These are phyloP conservation scores for Plantago major DNA, from an alignment of 257 asterid species.

Conservation along the genomic window DNA sequence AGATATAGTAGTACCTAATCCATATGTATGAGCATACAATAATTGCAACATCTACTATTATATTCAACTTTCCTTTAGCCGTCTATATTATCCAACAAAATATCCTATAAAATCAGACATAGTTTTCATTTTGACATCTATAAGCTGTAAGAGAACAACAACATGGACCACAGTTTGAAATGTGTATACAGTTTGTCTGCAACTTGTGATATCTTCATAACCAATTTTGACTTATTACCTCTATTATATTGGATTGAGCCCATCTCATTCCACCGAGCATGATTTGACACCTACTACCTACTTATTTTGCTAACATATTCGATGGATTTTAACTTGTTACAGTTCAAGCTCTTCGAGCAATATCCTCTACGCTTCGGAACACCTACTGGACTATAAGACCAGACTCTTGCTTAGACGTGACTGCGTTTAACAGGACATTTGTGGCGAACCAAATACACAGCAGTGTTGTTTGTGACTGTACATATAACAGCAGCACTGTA, in stretches of 20 bases:
- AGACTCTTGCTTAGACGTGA: slow-evolving; percentile 40
- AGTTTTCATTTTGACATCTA: neutral
- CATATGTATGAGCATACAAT: no score
- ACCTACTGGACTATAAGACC: slow-evolving; percentile 45
- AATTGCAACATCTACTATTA: no score
- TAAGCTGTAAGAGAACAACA: neutral
- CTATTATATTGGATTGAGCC: neutral
- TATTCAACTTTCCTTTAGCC: no score
- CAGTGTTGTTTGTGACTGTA: slow-evolving; percentile 55
- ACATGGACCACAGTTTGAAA: neutral
- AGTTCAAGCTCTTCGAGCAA: slow-evolving; percentile 55
- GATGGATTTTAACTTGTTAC: slow-evolving; percentile 19
- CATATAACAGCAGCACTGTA: slow-evolving; percentile 32
- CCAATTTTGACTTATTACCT: neutral
- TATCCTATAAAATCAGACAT: no score
- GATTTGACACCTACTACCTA: slow-evolving; percentile 7
- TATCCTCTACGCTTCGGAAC: slow-evolving; percentile 55
- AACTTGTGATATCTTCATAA: neutral
- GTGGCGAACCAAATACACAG: slow-evolving; percentile 3
- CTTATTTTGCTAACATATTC: neutral
- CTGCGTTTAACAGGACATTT: slow-evolving; percentile 38
- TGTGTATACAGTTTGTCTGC: neutral
- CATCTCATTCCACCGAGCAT: neutral
- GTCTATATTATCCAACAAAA: no score
- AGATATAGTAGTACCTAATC: no score